Evolutionary conservation across 2,329 filamentous ascomycete species (phyloP), one percentile per base, ranked within the genome.

Genomic region (Pseudogymnoascus sp.): DNA sequence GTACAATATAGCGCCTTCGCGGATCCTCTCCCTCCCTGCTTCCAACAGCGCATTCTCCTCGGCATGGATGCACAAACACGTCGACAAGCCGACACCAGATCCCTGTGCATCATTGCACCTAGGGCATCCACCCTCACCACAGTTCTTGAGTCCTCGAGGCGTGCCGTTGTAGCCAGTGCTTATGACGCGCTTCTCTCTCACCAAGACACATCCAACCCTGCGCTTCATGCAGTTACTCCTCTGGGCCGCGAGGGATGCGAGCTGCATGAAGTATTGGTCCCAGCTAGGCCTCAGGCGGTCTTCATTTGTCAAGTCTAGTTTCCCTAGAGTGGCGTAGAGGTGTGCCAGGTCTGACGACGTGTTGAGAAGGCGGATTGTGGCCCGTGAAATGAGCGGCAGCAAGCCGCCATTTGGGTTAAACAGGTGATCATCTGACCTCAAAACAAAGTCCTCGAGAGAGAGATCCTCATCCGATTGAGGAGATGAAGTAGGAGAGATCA

Each of bases 171-270:
- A 99, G 18, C 95, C 95, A 0, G 95, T 99, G 72, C 88, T 91
- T 68, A 97, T 90, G 66, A 99, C 95, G 68, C 93, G 85, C 70
- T 87, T 88, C 71, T 92, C 88, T 66, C 88, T 83, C 35, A 97
- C 93, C 8, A 99, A 82, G 5, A 97, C 95, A 76, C 93, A 97
- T 6, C 95, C 95, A 1, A 99, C 95, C 67, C 93, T 87, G 31
- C 95, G 84, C 78, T 97, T 97, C 95, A 99, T 99, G 79, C 95
- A 99, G 76, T 99, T 99, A 72, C 88, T 91, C 67, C 95, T 85
- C 69, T 91, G 89, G 0, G 93, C 90, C 6, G 95, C 95, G 58
- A 99, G 85, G 35, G 90, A 91, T 4, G 95, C 93, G n/a, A 99
- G 81, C 41, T 90, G 86, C 95, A 99, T 99, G 73, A 99, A 99